A percentile compares a stretch with the other conserved stretches of the same genome.
Evolutionary conservation across 306 rosid genomes (phyloP).

Genomic region (Corylus americana): DNA sequence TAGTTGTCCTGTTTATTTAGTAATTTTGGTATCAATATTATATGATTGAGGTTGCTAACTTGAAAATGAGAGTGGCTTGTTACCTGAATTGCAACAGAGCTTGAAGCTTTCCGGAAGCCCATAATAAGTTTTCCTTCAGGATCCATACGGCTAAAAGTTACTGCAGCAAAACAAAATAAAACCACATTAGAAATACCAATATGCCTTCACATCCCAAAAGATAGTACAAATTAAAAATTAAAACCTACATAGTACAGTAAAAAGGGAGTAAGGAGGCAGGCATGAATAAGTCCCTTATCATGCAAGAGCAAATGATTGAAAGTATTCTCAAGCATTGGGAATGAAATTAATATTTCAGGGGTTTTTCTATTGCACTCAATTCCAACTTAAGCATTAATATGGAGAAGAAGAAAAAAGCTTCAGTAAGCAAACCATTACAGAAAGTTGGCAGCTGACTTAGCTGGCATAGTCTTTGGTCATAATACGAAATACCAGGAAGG

Average conservation of each 20-base stretch:
- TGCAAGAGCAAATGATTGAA: conserved; percentile 14
- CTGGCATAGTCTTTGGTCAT: not conserved
- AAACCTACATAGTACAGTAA: conserved; percentile 5
- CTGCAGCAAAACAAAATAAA: conserved; percentile 45
- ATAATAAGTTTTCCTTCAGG: conserved; percentile 98
- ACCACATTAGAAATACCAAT: not conserved
- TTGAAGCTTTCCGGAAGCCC: conserved; percentile 94
- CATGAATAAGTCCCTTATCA: conserved; percentile 20
- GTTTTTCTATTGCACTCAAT: not conserved
- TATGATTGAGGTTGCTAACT: conserved; percentile 36
- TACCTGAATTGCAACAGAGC: conserved; percentile 78
- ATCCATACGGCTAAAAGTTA: conserved; percentile 98
- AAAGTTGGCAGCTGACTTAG: not conserved
- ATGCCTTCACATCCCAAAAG: not conserved
- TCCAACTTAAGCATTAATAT: not conserved
- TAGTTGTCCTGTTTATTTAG: conserved; percentile 77
- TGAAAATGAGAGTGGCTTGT: conserved; percentile 41
- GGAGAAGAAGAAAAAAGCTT: not conserved
- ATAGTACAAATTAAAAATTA: not conserved
- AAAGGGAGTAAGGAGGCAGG: conserved; percentile 16
- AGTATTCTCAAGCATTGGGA: conserved; percentile 20
- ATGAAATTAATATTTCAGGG: not conserved
- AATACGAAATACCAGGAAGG: not conserved
- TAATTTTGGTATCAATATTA: conserved; percentile 44
- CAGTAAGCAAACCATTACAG: not conserved